Conservation (phyloP, 805 yeast species). For the Yamadazyma sp. region DNA sequence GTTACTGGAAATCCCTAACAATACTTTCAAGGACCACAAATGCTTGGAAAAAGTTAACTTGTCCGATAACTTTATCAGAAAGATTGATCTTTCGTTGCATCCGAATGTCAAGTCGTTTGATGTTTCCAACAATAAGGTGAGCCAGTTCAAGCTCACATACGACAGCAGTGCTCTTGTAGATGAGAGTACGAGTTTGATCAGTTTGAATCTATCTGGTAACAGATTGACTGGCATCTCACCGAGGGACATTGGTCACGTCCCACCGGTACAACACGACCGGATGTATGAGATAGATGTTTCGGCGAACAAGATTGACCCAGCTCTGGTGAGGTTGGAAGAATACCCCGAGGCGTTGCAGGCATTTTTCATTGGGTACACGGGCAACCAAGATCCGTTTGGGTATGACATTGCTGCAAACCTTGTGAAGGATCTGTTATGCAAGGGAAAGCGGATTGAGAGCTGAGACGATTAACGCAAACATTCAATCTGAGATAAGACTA, state of each 20-base stretch:
- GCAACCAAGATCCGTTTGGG: constrained; percentile 21
- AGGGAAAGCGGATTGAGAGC: constrained; percentile 18
- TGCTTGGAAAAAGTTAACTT: constrained; percentile 15
- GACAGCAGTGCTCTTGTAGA: constrained; percentile 5
- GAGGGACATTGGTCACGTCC: constrained; percentile 14
- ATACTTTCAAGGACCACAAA: constrained; percentile 9
- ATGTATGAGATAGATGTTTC: constrained; percentile 20
- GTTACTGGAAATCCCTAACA: constrained; percentile 7
- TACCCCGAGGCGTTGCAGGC: constrained; percentile 13
- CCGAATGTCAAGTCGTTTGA: constrained; percentile 14
- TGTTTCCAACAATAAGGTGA: constrained; percentile 16
- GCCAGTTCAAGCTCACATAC: constrained; percentile 8
- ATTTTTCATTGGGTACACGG: constrained; percentile 18
- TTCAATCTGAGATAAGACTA: too few relatives aligned
- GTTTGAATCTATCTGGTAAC: constrained; percentile 17
- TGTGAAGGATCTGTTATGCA: constrained; percentile 13
- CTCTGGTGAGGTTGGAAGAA: constrained; percentile 4
- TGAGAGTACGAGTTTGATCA: constrained; percentile 12
- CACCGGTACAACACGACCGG: constrained; percentile 10
- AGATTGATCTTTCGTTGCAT: constrained; percentile 1
- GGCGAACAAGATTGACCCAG: constrained; percentile 14
- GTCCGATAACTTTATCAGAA: constrained; percentile 13
- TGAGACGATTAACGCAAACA: too few relatives aligned
- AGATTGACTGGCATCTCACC: constrained; percentile 13
- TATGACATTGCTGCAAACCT: constrained; percentile 22